These are phyloP conservation scores for Favolaschia claudopus DNA, from an alignment of 768 basidiomycete species.

Conservation along the genomic window DNA sequence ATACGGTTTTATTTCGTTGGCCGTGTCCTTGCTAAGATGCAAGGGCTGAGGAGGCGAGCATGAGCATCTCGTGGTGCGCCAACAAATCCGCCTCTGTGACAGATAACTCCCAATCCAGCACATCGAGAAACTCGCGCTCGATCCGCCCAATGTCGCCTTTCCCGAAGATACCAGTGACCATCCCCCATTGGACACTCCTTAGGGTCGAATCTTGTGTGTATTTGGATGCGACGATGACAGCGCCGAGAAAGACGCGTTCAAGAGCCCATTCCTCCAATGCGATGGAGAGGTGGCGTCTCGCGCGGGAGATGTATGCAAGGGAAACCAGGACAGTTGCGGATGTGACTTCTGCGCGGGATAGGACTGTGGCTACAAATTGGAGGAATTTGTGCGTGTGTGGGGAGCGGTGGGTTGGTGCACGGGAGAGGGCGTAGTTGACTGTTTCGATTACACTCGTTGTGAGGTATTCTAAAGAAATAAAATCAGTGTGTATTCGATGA, in stretches of 20 bases:
- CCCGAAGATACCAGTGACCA: slow-evolving; percentile 84
- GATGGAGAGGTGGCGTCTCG: slow-evolving; percentile 81
- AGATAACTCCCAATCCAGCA: slow-evolving; percentile 77
- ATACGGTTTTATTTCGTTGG: no score
- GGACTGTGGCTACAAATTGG: slow-evolving; percentile 69
- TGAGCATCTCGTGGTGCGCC: slow-evolving; percentile 49
- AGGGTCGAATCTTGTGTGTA: slow-evolving; percentile 90
- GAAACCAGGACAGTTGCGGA: slow-evolving; percentile 72
- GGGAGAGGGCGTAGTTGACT: slow-evolving; percentile 80
- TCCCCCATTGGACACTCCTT: slow-evolving; percentile 90
- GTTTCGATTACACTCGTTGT: slow-evolving; percentile 74
- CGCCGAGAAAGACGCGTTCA: slow-evolving; percentile 90
- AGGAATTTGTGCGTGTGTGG: slow-evolving; percentile 65
- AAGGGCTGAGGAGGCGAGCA: neutral
- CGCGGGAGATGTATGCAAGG: slow-evolving; percentile 80
- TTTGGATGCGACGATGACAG: slow-evolving; percentile 89
- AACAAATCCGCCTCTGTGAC: slow-evolving; percentile 72
- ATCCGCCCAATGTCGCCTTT: slow-evolving; percentile 83
- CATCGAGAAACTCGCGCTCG: slow-evolving; percentile 83
- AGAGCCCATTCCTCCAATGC: slow-evolving; percentile 86
- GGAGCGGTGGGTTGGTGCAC: slow-evolving; percentile 61
- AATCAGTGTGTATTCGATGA: neutral
- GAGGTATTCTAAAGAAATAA: slow-evolving; percentile 64
- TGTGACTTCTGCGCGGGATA: slow-evolving; percentile 76
- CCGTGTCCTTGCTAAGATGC: no score